Percentiles rank a stretch among this genome's conserved stretches.
Evolutionary conservation across 164 flowering plant genomes (phyloP).

Genomic region (Sextonia rubra): DNA sequence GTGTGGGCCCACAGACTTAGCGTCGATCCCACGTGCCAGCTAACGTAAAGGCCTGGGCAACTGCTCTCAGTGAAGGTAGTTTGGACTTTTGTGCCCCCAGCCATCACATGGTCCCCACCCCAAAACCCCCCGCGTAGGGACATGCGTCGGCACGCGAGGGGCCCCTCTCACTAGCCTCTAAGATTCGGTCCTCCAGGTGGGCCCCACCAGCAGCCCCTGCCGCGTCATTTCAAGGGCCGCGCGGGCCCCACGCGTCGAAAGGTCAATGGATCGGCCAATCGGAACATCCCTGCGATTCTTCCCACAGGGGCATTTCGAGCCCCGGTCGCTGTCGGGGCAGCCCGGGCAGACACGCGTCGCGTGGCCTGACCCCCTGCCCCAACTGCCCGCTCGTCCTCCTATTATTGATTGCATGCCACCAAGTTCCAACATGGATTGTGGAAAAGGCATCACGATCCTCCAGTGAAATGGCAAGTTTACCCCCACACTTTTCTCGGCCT

Average conservation of each 20-base stretch:
- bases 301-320: constrained; percentile 3
- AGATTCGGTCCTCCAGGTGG: constrained; percentile 23
- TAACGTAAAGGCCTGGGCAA: constrained; percentile 19
- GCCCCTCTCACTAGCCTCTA: neutral
- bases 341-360: constrained; percentile 14
- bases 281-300: neutral
- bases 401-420: constrained; percentile 5
- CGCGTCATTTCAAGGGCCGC: constrained; percentile 8
- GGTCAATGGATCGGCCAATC: constrained; percentile 22
- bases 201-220: constrained; percentile 16
- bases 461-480: no score
- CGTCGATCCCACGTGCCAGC: constrained; percentile 20
- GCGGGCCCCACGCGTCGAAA: constrained; percentile 6
- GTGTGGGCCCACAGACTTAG: constrained; percentile 13
- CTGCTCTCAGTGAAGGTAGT: constrained; percentile 12
- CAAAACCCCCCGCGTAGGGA: neutral
- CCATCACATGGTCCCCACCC: constrained; percentile 6
- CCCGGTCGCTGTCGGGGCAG: constrained; percentile 15
- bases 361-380: constrained; percentile 1
- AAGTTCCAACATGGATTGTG: no score
- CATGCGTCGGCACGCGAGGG: constrained; percentile 10
- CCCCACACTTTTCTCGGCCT: no score
- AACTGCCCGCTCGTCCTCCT: constrained; percentile 11
- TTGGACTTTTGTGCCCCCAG: constrained; percentile 17
- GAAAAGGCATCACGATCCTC: no score